Conservation (phyloP, 2,329 filamentous ascomycete genomes). For the Trichophyton schoenleinii region DNA sequence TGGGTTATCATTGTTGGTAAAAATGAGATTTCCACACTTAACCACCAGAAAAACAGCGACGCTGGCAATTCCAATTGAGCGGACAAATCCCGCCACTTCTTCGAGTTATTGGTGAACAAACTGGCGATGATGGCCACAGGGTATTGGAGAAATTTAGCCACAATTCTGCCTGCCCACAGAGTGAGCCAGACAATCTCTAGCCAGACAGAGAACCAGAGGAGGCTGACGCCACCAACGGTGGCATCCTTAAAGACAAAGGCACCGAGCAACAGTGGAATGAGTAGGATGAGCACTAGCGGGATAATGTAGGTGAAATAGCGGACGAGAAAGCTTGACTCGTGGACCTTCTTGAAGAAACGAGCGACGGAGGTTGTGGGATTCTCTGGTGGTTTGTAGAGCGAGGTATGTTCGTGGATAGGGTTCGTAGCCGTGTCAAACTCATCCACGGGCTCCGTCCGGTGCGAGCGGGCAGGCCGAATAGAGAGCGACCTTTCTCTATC, state of each 20-base stretch:
- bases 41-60: conserved; percentile 83
- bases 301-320: conserved; percentile 61
- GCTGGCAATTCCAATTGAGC: conserved; percentile 72
- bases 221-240: conserved; percentile 58
- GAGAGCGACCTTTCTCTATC: conserved; percentile 32
- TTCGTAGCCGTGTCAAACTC: conserved; percentile 57
- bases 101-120: conserved; percentile 71
- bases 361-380: conserved; percentile 50
- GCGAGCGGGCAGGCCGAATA: conserved; percentile 41
- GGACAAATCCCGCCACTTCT: conserved; percentile 88
- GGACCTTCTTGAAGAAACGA: conserved; percentile 52
- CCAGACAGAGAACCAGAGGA: conserved; percentile 94
- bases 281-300: conserved; percentile 50
- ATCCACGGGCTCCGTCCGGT: conserved; percentile 45
- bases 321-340: conserved; percentile 52
- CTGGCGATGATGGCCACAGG: conserved; percentile 53
- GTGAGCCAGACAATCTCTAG: conserved; percentile 86
- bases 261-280: conserved; percentile 57
- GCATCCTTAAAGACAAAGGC: conserved; percentile 46
- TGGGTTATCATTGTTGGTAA: conserved; percentile 65
- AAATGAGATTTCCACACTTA: conserved; percentile 76
- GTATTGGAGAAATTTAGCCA: conserved; percentile 52
- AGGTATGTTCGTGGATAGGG: conserved; percentile 54
- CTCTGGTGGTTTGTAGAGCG: conserved; percentile 52
- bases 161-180: conserved; percentile 63